phyloP scores from a whole-genome alignment of 108 stramenopile species.

The Nitzschia sp. region DNA sequence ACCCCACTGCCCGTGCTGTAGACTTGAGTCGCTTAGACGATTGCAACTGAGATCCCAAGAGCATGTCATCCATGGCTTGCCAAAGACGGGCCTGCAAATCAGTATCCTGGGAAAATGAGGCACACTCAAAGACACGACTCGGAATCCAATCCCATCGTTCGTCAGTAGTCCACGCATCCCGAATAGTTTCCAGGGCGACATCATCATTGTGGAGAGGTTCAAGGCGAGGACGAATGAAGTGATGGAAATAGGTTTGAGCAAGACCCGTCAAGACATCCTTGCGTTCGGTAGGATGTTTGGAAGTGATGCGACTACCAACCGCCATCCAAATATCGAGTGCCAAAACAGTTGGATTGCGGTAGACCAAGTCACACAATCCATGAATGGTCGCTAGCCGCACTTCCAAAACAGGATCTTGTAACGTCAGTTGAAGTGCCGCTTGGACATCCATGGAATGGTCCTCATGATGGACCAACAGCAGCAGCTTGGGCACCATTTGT shows the following conservation, averaged over 20 bases:
- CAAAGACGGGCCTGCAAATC: conserved; percentile 71
- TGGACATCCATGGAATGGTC: conserved; percentile 27
- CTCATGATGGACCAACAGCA: conserved; percentile 39
- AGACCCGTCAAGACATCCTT: conserved; percentile 76
- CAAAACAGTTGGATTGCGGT: conserved; percentile 38
- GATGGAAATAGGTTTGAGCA: conserved; percentile 66
- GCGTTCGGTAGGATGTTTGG: conserved; percentile 71
- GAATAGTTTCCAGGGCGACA: conserved; percentile 56
- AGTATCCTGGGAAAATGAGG: conserved; percentile 63
- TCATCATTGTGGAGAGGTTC: conserved; percentile 65
- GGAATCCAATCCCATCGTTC: conserved; percentile 71
- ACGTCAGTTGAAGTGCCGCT: neutral
- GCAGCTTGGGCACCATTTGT: conserved; percentile 61
- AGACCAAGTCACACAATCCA: conserved; percentile 67
- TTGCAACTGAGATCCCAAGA: conserved; percentile 30
- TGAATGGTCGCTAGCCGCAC: conserved; percentile 64
- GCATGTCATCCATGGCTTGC: conserved; percentile 45
- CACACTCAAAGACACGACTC: conserved; percentile 60
- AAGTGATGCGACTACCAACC: conserved; percentile 59
- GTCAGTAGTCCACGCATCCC: conserved; percentile 35
- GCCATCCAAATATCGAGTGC: conserved; percentile 51
- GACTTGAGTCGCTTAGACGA: conserved; percentile 40
- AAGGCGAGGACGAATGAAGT: conserved; percentile 56
- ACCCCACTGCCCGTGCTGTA: conserved; percentile 72
- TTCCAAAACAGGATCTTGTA: conserved; percentile 50